Evolutionary conservation across 2,329 filamentous ascomycete genomes (phyloP).

Genomic region (Colletotrichum neosansevieriae): DNA sequence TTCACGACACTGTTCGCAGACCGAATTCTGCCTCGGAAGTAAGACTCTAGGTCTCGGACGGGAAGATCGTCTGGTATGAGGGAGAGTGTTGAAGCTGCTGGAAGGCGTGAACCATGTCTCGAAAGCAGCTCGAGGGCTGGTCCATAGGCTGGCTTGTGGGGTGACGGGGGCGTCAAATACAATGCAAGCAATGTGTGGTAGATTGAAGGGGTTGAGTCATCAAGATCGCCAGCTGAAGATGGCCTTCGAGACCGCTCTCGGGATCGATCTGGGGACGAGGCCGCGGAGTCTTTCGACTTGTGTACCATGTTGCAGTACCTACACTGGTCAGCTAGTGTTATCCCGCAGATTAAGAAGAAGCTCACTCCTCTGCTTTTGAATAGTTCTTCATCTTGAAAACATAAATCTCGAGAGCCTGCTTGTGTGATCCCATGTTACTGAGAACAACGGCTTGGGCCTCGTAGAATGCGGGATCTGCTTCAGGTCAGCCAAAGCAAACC

Average conservation of each 20-base stretch:
- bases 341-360: slow-evolving; percentile 37
- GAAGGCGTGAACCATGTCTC: slow-evolving; percentile 90
- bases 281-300: slow-evolving; percentile 64
- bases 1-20: slow-evolving; percentile 86
- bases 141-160: slow-evolving; percentile 77
- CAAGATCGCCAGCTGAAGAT: slow-evolving; percentile 51
- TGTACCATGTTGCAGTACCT: slow-evolving; percentile 93
- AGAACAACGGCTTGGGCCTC: slow-evolving; percentile 92
- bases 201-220: slow-evolving; percentile 77
- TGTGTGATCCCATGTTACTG: slow-evolving; percentile 95
- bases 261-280: slow-evolving; percentile 48
- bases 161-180: slow-evolving; percentile 84
- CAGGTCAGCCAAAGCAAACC: slow-evolving; percentile 24
- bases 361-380: slow-evolving; percentile 90
- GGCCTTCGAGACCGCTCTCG: slow-evolving; percentile 40
- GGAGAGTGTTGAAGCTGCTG: slow-evolving; percentile 85
- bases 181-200: slow-evolving; percentile 92
- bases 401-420: slow-evolving; percentile 96
- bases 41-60: slow-evolving; percentile 83
- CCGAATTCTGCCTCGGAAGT: slow-evolving; percentile 92
- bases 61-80: slow-evolving; percentile 86
- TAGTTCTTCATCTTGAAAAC: slow-evolving; percentile 94
- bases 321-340: slow-evolving; percentile 40
- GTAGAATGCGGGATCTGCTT: slow-evolving; percentile 82
- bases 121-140: slow-evolving; percentile 91